Evolutionary conservation across 768 basidiomycete species (phyloP).

Genomic region (Tulasnella sp.): DNA sequence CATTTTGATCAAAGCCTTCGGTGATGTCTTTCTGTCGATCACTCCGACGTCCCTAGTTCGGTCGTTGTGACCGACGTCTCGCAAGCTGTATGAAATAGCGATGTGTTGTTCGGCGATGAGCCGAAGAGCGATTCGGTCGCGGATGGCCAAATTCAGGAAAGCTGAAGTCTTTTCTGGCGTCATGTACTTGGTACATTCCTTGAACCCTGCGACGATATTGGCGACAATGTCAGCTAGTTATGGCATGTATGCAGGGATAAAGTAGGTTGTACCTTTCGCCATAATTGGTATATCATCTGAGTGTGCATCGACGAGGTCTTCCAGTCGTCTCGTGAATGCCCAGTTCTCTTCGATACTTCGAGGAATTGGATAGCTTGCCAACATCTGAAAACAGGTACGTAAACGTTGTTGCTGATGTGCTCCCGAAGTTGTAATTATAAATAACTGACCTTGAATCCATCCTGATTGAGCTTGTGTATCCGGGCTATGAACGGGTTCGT

Average conservation of each 20-base stretch:
- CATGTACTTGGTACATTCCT: constrained; percentile 78
- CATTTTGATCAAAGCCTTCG: constrained; percentile 60
- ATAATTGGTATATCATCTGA: constrained; percentile 83
- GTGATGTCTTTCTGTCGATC: constrained; percentile 63
- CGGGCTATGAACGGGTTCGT: constrained; percentile 79
- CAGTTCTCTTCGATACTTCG: constrained; percentile 59
- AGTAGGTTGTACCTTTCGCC: constrained; percentile 53
- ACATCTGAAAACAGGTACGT: constrained; percentile 26
- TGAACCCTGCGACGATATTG: constrained; percentile 51
- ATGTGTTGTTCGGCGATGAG: constrained; percentile 89
- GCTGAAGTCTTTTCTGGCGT: constrained; percentile 64
- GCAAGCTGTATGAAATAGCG: constrained; percentile 59
- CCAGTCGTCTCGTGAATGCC: constrained; percentile 55
- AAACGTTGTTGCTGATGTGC: background rate
- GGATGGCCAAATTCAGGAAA: constrained; percentile 77
- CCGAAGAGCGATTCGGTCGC: constrained; percentile 76
- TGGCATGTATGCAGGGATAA: background rate
- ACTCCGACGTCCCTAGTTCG: constrained; percentile 41
- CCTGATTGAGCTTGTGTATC: constrained; percentile 54
- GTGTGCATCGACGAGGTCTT: constrained; percentile 61
- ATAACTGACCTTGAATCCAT: constrained; percentile 42
- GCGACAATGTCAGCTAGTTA: no score
- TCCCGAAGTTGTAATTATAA: background rate
- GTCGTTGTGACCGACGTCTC: background rate
- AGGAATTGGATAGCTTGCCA: constrained; percentile 58